Percentiles rank a stretch among this genome's conserved stretches.
Evolutionary conservation across 2,329 filamentous ascomycete species (phyloP).

Genomic region (Kalmusia sp.): DNA sequence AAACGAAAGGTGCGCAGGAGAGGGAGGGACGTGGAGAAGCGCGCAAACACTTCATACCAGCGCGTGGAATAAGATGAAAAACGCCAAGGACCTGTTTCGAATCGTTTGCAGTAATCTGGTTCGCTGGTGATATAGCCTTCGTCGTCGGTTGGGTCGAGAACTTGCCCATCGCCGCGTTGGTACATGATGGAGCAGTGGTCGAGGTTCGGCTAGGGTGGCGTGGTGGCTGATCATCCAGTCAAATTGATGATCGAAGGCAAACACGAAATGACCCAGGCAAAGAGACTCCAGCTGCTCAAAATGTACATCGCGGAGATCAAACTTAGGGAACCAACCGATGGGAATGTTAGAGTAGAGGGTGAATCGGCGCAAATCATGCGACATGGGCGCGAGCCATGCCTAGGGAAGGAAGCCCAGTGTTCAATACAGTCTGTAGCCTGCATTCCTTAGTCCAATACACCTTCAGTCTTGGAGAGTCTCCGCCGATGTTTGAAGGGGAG

Average conservation of each 20-base stretch:
- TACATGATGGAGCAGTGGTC: constrained; percentile 16
- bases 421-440: constrained; percentile 1
- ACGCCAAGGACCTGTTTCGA: too few species aligned
- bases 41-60: constrained; percentile 13
- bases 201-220: constrained; percentile 12
- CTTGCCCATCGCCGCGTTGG: not conserved
- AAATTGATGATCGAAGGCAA: constrained; percentile 11
- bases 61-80: constrained; percentile 2
- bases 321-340: constrained; percentile 14
- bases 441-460: too few species aligned
- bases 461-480: not conserved
- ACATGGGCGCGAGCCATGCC: constrained; percentile 5
- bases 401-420: constrained; percentile 7
- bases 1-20: constrained; percentile 10
- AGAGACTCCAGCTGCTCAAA: constrained; percentile 11
- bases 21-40: not conserved
- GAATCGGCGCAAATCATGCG: constrained; percentile 5
- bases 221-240: constrained; percentile 16
- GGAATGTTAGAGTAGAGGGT: constrained; percentile 13
- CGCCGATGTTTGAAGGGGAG: not conserved
- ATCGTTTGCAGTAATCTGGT: too few species aligned
- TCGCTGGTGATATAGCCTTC: constrained; percentile 2
- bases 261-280: constrained; percentile 9
- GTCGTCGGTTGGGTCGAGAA: constrained; percentile 1
- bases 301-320: constrained; percentile 9